phyloP scores from a whole-genome alignment of 345 rosid species.

The Acer saccharum region DNA sequence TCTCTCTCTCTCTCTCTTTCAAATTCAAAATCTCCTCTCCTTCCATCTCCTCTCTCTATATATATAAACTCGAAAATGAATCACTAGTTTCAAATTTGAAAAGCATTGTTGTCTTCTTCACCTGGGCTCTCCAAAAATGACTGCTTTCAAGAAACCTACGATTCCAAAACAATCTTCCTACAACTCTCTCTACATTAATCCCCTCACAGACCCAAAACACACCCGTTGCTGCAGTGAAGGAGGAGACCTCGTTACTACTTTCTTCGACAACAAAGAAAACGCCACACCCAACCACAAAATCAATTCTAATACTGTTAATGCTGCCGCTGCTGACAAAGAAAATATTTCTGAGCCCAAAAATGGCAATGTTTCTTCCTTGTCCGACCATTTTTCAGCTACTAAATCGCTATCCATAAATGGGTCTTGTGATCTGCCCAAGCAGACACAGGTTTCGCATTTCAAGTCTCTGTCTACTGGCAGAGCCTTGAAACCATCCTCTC shows the following conservation, averaged over 20 bases:
- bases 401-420: conserved; percentile 48
- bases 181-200: conserved; percentile 41
- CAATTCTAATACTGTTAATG: background rate
- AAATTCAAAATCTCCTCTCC: conserved; percentile 41
- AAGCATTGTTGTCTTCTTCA: background rate
- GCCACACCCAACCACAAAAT: conserved; percentile 9
- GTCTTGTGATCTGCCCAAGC: conserved; percentile 30
- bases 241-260: background rate
- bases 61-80: too few species aligned
- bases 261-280: conserved; percentile 51
- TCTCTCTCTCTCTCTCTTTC: conserved; percentile 21
- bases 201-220: conserved; percentile 41
- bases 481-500: conserved; percentile 69
- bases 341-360: conserved; percentile 37
- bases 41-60: background rate
- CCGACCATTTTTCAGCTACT: conserved; percentile 28
- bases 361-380: conserved; percentile 25
- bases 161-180: conserved; percentile 35
- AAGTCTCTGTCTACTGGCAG: conserved; percentile 60
- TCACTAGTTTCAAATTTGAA: background rate
- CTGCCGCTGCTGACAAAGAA: conserved; percentile 33
- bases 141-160: conserved; percentile 29
- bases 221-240: conserved; percentile 41
- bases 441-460: conserved; percentile 32
- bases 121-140: conserved; percentile 16